Evolutionary conservation across 495 filamentous ascomycete genomes (phyloP).

Genomic region (Penicillium coffeae): DNA sequence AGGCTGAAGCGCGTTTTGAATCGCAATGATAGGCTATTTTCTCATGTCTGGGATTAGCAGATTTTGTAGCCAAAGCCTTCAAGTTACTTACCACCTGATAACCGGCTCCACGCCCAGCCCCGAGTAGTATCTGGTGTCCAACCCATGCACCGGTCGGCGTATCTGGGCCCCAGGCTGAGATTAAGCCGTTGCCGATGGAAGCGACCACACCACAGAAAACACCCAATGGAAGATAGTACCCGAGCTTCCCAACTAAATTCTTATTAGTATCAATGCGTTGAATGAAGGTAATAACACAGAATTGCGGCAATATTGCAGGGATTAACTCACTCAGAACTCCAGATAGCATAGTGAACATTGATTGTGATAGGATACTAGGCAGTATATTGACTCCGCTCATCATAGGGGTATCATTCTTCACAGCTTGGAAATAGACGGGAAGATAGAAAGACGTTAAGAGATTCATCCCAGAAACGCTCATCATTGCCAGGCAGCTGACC

Average conservation of each 20-base stretch:
- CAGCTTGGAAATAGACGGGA: slow-evolving; percentile 40
- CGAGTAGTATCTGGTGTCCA: slow-evolving; percentile 54
- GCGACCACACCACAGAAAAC: slow-evolving; percentile 24
- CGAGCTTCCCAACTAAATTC: slow-evolving; percentile 32
- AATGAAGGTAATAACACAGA: slow-evolving; percentile 19
- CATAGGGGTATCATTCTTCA: slow-evolving; percentile 23
- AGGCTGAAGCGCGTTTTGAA: slow-evolving; percentile 49
- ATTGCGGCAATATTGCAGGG: slow-evolving; percentile 41
- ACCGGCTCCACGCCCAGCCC: slow-evolving; percentile 45
- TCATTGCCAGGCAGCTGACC: slow-evolving; percentile 22
- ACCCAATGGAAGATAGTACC: slow-evolving; percentile 49
- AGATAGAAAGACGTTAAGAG: slow-evolving; percentile 30
- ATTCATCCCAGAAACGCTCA: slow-evolving; percentile 12
- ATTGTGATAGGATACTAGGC: slow-evolving; percentile 36
- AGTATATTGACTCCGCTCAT: slow-evolving; percentile 36
- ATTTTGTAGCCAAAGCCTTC: too few species aligned
- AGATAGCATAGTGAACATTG: not conserved
- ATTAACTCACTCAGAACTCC: slow-evolving; percentile 35
- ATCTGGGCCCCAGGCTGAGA: slow-evolving; percentile 43
- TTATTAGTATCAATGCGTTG: not conserved
- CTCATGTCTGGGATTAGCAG: not conserved
- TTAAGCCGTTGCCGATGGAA: slow-evolving; percentile 45
- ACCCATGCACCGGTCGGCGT: slow-evolving; percentile 47
- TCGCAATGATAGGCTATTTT: slow-evolving; percentile 43
- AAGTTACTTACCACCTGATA: slow-evolving; percentile 42